Base-by-base conservation (phyloP, 1,284 basidiomycete genomes). In the Sporisorium sorghi region DNA sequence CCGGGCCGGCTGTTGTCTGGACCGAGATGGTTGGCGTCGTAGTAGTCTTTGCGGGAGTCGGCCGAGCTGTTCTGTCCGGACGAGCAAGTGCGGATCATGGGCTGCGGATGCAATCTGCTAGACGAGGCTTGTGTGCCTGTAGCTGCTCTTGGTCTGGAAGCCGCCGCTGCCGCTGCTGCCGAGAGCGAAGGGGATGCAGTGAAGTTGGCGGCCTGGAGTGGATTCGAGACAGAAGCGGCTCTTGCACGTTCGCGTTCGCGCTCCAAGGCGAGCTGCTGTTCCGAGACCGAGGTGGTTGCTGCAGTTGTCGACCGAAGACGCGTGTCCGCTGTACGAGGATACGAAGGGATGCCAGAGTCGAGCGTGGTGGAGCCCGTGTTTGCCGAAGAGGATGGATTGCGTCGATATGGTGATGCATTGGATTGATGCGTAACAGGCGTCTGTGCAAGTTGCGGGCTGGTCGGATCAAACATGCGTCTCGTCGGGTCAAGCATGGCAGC, bases 11-110 rank as follows among this genome's bases (percentile, higher is more conserved):
- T 76, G 19, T 46, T 35, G 28, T 73, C 67, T 12, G 62, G 49
- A 8, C 94, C 94, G 33, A 97, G 87, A 78, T 97, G 93, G 80
- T 90, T 89, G n/a, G 93, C 90, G 35, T 54, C 59, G 33, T 56
- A 43, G 12, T 32, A 21, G 19, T 61, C 66, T 17, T 58, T 64
- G 62, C 59, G 68, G 9, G 68, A 67, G 23, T 60, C 58, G 7
- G 43, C 54, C 19, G 68, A 65, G 56, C 64, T 65, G 56, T 49
- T 52, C 19, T 57, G 59, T 32, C 51, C 56, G 12, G 59, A 63
- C 12, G 68, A 68, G 14, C 37, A 30, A n/a, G 44, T 43, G 21
- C 63, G 58, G 6, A 61, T 49, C 58, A 64, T 58, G 15, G 69
- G 46, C 19, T 61, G 63, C 2, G 58, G 47, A 24, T 58, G 59